A percentile compares a stretch with the other conserved stretches of the same genome.
These are phyloP conservation scores for Colletotrichum godetiae DNA, from an alignment of 2,329 filamentous ascomycete genomes.

Conservation along the genomic window DNA sequence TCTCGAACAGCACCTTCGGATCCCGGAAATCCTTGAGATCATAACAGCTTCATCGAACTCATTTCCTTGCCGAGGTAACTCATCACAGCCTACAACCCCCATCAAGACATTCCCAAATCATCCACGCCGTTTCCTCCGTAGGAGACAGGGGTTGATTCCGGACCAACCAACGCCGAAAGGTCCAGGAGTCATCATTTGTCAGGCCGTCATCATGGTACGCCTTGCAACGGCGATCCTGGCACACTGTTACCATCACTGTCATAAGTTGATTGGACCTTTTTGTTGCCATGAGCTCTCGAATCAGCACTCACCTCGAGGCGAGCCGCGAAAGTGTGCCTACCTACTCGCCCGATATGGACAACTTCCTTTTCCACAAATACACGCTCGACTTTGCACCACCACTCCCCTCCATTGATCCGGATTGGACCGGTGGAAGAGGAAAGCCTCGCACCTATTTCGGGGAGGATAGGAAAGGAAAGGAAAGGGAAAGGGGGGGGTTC, in stretches of 20 bases:
- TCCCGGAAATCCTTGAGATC: background rate
- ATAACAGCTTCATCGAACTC: background rate
- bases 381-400: background rate
- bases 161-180: background rate
- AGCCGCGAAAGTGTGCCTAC: background rate
- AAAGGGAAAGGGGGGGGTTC: too few species aligned
- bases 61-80: background rate
- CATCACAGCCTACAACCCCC: background rate
- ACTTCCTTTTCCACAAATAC: background rate
- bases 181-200: background rate
- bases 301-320: background rate
- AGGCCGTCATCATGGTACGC: background rate
- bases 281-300: background rate
- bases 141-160: background rate
- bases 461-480: too few species aligned
- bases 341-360: background rate
- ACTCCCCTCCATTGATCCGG: background rate
- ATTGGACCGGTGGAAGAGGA: background rate
- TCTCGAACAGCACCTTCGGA: background rate
- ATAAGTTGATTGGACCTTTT: background rate
- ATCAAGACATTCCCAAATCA: background rate
- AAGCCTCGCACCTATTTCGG: background rate
- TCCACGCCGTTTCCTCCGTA: background rate
- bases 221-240: background rate
- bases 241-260: background rate